These are phyloP conservation scores for Phoenix dactylifera DNA, from an alignment of 176 grass and related monocot genomes.

Conservation along the genomic window DNA sequence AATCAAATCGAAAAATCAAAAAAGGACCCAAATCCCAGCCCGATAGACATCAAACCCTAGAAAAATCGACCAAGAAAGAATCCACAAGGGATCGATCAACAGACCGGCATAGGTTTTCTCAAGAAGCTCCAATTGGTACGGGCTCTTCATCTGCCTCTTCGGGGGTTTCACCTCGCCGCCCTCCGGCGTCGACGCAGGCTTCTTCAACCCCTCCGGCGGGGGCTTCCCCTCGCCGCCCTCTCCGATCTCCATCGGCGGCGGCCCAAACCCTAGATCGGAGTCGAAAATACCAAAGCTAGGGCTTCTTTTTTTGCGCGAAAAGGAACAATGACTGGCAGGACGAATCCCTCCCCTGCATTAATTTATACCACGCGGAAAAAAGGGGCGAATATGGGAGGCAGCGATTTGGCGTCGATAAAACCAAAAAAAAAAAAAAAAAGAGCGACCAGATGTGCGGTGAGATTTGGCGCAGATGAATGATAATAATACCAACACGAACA, in stretches of 20 bases:
- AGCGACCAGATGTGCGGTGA: conserved; percentile 11
- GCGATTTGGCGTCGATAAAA: neutral
- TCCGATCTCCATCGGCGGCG: conserved; percentile 30
- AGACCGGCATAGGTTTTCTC: conserved; percentile 77
- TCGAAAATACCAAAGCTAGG: too few species aligned
- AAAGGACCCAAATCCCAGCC: neutral
- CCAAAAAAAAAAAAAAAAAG: neutral
- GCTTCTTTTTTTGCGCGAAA: neutral
- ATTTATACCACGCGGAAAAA: neutral
- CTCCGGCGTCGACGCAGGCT: conserved; percentile 20
- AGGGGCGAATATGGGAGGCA: neutral
- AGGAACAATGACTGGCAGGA: neutral
- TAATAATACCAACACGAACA: conserved; percentile 3
- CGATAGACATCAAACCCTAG: neutral
- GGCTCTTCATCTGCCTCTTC: conserved; percentile 95
- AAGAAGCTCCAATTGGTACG: conserved; percentile 85
- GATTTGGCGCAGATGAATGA: neutral
- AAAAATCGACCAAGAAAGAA: conserved; percentile 1
- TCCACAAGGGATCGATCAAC: conserved; percentile 1
- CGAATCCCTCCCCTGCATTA: conserved; percentile 1
- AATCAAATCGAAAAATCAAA: conserved; percentile 2
- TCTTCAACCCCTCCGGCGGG: conserved; percentile 12
- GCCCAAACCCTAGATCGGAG: neutral
- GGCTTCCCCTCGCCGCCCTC: conserved; percentile 21
- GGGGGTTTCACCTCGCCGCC: conserved; percentile 41